Percentiles rank a stretch among this genome's conserved stretches.
phyloP scores from a whole-genome alignment of 164 flowering plant species.

The grape (Vitis vinifera) region ASM3070453v1 NC_081814.1:6278501-6279000 shows the following conservation, averaged over 20 bases:
- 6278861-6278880: slow-evolving; percentile 78
- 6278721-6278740: slow-evolving; percentile 79
- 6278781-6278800: slow-evolving; percentile 66
- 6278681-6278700: slow-evolving; percentile 84
- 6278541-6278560: slow-evolving; percentile 97
- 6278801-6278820: slow-evolving; percentile 85
- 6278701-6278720: slow-evolving; percentile 83
- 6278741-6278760: slow-evolving; percentile 24
- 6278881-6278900: slow-evolving; percentile 83
- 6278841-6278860: slow-evolving; percentile 68
- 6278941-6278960: too few relatives aligned
- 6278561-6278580: slow-evolving; percentile 94
- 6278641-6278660: slow-evolving; percentile 34
- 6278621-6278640: slow-evolving; percentile 66
- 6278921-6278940: too few relatives aligned
- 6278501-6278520: slow-evolving; percentile 71
- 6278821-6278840: slow-evolving; percentile 90
- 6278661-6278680: slow-evolving; percentile 86
- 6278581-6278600: slow-evolving; percentile 93
- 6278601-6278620: slow-evolving; percentile 92
- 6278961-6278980: too few relatives aligned
- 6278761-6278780: slow-evolving; percentile 75
- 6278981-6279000: too few relatives aligned
- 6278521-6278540: slow-evolving; percentile 81
- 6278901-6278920: not conserved